Evolutionary conservation across 1,284 basidiomycete genomes (phyloP), one percentile per base, ranked within the genome.

Genomic region (Cryptococcus wingfieldii): DNA sequence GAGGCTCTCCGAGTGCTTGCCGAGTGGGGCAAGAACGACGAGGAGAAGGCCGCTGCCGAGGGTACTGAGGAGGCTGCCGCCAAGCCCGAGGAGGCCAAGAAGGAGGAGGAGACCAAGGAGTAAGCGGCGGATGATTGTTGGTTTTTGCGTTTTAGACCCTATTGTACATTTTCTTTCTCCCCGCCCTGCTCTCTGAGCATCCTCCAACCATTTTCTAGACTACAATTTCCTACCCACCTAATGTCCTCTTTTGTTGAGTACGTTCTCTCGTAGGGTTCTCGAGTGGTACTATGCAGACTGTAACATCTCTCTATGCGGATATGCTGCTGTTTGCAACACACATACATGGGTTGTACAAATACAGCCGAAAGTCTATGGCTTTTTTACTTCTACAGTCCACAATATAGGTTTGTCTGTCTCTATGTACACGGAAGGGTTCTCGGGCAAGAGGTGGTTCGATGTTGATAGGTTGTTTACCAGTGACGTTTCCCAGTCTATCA

Each of bases 391-490:
- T 8, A 42, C 41, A 42, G 41, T 42, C 41, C 41, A 42, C 7
- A 42, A 23, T n/a, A 42, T 42, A 42, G 41, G 41, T 16, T 42
- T 42, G 14, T 42, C 41, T 23, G 92, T 97, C 67, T 83, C 82
- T 50, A 98, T 78, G 63, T 80, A 55, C 1, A 77, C 73, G 8
- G 58, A 25, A 3, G 66, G 66, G 59, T 87, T 81, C 6, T 80
- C 80, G 0, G 84, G 84, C 0, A 89, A 71, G 2, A 97, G 79
- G 64, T 95, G 90, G 68, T 98, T 98, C 0, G 91, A 95, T 0
- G 93, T 95, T 1, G 93, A 96, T 0, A 98, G 76, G 23, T 89
- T 69, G 0, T 89, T 88, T 45, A 86, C 84, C 57, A 96, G 88
- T 0, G 85, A 88, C 0, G 90, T 93, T 54, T 80, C 77, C 53